Conservation (phyloP, 2,329 filamentous ascomycete species). For the Clonostachys rosea region DNA sequence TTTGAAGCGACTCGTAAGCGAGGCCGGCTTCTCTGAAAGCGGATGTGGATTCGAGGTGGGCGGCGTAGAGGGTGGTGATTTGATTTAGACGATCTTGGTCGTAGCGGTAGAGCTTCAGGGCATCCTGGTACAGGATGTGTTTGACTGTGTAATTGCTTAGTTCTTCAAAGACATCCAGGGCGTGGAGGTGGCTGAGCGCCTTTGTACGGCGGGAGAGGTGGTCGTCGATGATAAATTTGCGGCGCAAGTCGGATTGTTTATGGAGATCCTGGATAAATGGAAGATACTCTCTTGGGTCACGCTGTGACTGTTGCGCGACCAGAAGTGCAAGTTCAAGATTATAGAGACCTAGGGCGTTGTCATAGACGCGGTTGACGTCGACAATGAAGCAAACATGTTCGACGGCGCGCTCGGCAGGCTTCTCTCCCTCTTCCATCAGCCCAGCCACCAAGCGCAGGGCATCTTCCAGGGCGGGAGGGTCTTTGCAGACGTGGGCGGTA, state of each 20-base stretch:
- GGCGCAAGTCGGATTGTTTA: conserved; percentile 63
- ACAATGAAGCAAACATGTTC: conserved; percentile 98
- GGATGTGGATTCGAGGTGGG: conserved; percentile 69
- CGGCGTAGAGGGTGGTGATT: conserved; percentile 76
- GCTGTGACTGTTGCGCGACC: conserved; percentile 92
- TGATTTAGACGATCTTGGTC: conserved; percentile 60
- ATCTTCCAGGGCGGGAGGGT: conserved; percentile 82
- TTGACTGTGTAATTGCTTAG: conserved; percentile 73
- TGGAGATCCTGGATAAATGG: conserved; percentile 90
- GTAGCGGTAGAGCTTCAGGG: conserved; percentile 81
- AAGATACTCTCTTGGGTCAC: conserved; percentile 91
- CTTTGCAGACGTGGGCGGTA: conserved; percentile 91
- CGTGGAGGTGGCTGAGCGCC: conserved; percentile 72
- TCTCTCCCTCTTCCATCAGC: conserved; percentile 62
- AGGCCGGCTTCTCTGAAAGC: conserved; percentile 83
- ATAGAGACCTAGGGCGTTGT: conserved; percentile 85
- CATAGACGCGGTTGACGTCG: conserved; percentile 87
- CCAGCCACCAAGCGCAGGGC: conserved; percentile 76
- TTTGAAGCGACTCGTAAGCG: conserved; percentile 79
- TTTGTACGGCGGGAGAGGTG: conserved; percentile 73
- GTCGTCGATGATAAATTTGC: conserved; percentile 83
- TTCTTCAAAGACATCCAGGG: conserved; percentile 71
- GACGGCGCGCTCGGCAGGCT: conserved; percentile 80
- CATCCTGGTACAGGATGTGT: conserved; percentile 72
- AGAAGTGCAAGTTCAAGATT: conserved; percentile 85